Base-by-base conservation (phyloP, 352 stramenopile species). In the Pythium biforme region DNA sequence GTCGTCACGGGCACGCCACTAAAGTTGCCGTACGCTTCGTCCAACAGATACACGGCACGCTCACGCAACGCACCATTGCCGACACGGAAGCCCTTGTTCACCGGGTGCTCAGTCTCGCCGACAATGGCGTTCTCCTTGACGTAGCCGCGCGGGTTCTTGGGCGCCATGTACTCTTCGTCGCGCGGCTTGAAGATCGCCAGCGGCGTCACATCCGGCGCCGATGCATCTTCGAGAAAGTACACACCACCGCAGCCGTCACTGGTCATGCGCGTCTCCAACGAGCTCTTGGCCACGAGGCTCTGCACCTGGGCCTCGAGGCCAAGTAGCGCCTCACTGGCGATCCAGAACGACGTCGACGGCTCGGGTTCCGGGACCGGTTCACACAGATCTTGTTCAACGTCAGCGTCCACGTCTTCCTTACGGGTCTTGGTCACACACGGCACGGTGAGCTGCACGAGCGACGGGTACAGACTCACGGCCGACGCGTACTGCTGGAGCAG, bases 111-210 rank as follows among this genome's bases (percentile, higher is more conserved):
- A 17, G 80, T 94, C 47, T 84, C 76, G 17, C 87, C 87, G 7
- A 95, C 77, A n/a, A 92, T 69, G 0, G 82, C 81, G 43, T 82
- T 76, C 55, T 92, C 83, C 71, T 90, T 86, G 31, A 98, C 83
- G 59, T 98, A 98, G 6, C 94, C 94, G 62, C 97, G 86, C 14
- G 97, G 97, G 79, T 99, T 99, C 79, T 99, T 98, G 37, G 95
- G 90, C 2, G 96, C 96, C 81, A 99, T 99, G 54, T 98, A 98
- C 77, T 99, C 97, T 75, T 99, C 97, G 67, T 99, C 97, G 17
- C 92, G 80, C 8, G 97, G 97, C 76, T 99, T 99, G 73, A 99
- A 99, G 15, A 99, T 78, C 1, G 77, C 86, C 17, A 95, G 65
- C 2, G 80, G 69, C 22, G 60, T 60, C 9, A 57, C 66, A 55